A percentile compares a stretch with the other conserved stretches of the same genome.
These are phyloP conservation scores for Neurospora sp. DNA, from an alignment of 495 filamentous ascomycete species.

Conservation along the genomic window DNA sequence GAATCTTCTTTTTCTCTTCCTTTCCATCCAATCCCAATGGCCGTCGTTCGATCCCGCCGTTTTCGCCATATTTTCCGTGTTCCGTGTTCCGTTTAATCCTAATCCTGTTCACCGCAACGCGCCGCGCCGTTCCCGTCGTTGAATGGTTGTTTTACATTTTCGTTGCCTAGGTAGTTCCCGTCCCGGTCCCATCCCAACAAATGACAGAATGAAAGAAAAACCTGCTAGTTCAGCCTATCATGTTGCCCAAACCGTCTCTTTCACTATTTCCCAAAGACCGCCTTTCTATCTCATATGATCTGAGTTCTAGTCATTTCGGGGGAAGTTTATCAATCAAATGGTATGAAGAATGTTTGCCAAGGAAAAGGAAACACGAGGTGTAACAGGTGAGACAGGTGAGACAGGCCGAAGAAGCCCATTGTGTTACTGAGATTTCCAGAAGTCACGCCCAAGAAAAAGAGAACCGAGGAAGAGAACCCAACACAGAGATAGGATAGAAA, in stretches of 20 bases:
- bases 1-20: background rate
- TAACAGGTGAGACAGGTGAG: background rate
- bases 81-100: background rate
- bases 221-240: background rate
- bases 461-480: slow-evolving; percentile 7
- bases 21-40: background rate
- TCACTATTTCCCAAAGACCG: no score
- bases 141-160: background rate
- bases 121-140: background rate
- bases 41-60: background rate
- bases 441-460: background rate
- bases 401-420: background rate
- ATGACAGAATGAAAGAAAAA: background rate
- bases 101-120: background rate
- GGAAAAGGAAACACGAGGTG: background rate
- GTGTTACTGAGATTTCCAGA: background rate
- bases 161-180: background rate
- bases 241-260: background rate
- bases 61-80: background rate
- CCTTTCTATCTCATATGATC: background rate
- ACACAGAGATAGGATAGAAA: slow-evolving; percentile 6
- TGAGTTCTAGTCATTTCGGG: background rate
- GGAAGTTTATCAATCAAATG: background rate
- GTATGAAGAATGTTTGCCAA: background rate
- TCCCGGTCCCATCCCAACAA: background rate